phyloP scores from a whole-genome alignment of 129 eudicot species.

The Erigeron canadensis region DNA sequence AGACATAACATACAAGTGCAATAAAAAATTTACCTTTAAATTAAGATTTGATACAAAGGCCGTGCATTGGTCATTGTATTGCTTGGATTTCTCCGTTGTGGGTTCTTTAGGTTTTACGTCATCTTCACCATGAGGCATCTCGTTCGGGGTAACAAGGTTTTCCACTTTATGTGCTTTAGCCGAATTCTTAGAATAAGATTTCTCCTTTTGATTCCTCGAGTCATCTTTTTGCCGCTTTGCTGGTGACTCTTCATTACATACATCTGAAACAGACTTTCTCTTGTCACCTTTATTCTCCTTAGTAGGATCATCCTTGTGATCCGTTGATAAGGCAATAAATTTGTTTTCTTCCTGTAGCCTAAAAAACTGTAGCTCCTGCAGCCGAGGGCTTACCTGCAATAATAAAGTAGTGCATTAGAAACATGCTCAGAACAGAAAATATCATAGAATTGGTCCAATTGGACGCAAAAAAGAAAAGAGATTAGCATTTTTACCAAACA shows the following conservation, averaged over 20 bases:
- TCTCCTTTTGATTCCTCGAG: conserved; percentile 20
- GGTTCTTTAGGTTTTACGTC: conserved; percentile 34
- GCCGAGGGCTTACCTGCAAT: conserved; percentile 80
- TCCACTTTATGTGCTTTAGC: conserved; percentile 36
- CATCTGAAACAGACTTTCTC: conserved; percentile 54
- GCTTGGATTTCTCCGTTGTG: conserved; percentile 38
- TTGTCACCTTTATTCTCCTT: conserved; percentile 65
- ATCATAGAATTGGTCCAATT: too few relatives aligned
- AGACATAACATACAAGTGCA: background rate
- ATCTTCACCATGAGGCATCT: conserved; percentile 28
- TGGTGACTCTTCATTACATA: conserved; percentile 57
- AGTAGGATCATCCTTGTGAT: conserved; percentile 41
- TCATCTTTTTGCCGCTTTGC: conserved; percentile 71
- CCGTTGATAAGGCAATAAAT: conserved; percentile 39
- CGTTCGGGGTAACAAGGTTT: conserved; percentile 20
- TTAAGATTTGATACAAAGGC: conserved; percentile 79
- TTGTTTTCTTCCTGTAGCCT: conserved; percentile 73
- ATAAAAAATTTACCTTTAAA: conserved; percentile 43
- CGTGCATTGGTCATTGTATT: conserved; percentile 79
- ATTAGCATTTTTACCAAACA: too few relatives aligned
- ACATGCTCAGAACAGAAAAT: background rate
- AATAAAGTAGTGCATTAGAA: conserved; percentile 14
- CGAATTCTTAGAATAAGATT: conserved; percentile 31
- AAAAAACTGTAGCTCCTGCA: conserved; percentile 82
- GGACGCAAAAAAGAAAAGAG: too few relatives aligned